Evolutionary conservation across 495 filamentous ascomycete genomes (phyloP), one percentile per base, ranked within the genome.

Genomic region (Aspergillus sparsus): DNA sequence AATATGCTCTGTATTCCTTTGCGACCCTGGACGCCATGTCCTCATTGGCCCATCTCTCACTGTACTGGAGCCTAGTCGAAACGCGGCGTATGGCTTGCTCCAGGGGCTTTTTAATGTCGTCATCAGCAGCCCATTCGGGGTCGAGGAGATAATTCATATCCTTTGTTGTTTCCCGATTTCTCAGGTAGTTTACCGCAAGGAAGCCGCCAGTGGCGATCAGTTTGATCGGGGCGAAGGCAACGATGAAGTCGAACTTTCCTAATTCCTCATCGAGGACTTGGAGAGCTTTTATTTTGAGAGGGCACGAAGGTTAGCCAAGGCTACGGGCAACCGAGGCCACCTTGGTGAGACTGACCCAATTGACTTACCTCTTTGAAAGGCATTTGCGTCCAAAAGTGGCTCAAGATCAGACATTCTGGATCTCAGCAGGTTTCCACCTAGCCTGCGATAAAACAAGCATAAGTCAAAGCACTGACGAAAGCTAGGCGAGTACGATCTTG

Each of bases 211-310:
- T 44, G 18, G 58, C 49, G 41, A 60, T 60, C 33, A 60, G 42
- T 42, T 60, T 60, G 31, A 60, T 60, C n/a, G 58, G 58, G 31
- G 58, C 58, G 31, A 60, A 60, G 39, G 58, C 58, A 46, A 60
- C 58, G 50, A 60, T 60, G 41, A 60, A 60, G 7, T 60, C 58
- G 44, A 60, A 60, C 54, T 60, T 60, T 39, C 58, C 58, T 33
- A 60, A 41, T 54, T 60, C 58, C 32, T 60, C 58, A 45, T 60
- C 58, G 35, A 60, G 58, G n/a, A 49, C 58, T 34, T 54, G 50
- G 9, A 60, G 58, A 49, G 58, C 58, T 60, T 50, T 53, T 18
- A 5, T 7, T 12, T 27, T 27, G 3, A 3, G 21, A 27, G 21
- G 3, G 3, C 21, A 27, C 21, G 21, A 27, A n/a, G n/a, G 58